Evolutionary conservation across 352 stramenopile species (phyloP).

Genomic region (Phytophthora meadii): DNA sequence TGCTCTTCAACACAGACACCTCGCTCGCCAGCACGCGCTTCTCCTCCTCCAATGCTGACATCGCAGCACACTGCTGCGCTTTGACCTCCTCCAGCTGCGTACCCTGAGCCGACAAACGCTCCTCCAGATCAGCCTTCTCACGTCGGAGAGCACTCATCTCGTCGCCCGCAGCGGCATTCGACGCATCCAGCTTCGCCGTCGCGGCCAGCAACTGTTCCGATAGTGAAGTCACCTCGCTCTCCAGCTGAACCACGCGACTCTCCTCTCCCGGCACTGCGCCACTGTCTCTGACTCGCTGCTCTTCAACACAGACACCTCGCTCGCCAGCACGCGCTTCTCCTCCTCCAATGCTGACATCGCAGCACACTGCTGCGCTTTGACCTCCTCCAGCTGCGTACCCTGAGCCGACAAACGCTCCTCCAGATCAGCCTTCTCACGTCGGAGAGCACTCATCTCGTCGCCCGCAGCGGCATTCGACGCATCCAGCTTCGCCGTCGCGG

Average conservation of each 20-base stretch:
- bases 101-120: slow-evolving; percentile 20
- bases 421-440: slow-evolving; percentile 1
- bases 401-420: slow-evolving; percentile 10
- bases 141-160: slow-evolving; percentile 29
- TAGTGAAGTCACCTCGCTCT: slow-evolving; percentile 10
- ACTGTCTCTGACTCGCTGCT: slow-evolving; percentile 17
- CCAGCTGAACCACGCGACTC: not conserved
- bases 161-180: slow-evolving; percentile 28
- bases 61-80: slow-evolving; percentile 17
- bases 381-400: slow-evolving; percentile 8
- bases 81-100: slow-evolving; percentile 17
- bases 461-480: not conserved
- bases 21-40: slow-evolving; percentile 32
- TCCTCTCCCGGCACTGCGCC: slow-evolving; percentile 22
- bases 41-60: slow-evolving; percentile 29
- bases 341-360: slow-evolving; percentile 17
- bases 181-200: slow-evolving; percentile 23
- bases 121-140: slow-evolving; percentile 23
- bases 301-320: slow-evolving; percentile 30
- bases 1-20: slow-evolving; percentile 25
- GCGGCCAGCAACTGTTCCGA: slow-evolving; percentile 7
- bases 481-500: slow-evolving; percentile 9
- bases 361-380: slow-evolving; percentile 19
- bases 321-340: slow-evolving; percentile 32
- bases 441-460: slow-evolving; percentile 7